Evolutionary conservation across 2,329 filamentous ascomycete species (phyloP), one percentile per base, ranked within the genome.

Genomic region (Beauveria sp.): DNA sequence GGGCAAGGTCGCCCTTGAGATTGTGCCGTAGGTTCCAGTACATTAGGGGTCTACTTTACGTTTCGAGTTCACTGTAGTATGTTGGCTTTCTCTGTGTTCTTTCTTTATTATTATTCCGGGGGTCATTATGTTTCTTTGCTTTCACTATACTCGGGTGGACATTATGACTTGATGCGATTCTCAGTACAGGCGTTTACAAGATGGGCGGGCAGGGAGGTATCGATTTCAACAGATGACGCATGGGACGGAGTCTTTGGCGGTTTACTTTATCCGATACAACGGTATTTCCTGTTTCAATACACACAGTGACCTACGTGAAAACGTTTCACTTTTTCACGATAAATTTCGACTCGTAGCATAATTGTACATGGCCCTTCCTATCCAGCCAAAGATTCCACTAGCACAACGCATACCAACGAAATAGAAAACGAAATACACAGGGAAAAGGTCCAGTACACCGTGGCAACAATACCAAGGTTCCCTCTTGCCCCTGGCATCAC

Each of bases 1-100:
- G 1, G 86, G 86, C 1, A 69, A 81, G 43, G 74, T 89, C 9
- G 72, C 78, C 4, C 63, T 77, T 5, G 74, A 81, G 66, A 73
- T 75, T 12, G 58, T 61, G 6, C 70, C 72, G 58, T 61, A 26
- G 10, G 5, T 10, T 18, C 10, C 34, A 16, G 20, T 12, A 7
- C 12, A 12, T 5, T 3, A 5, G 3, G 26, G 5, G 2, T 9
- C 30, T 49, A 3, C 20, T 47, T 40, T n/a, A 16, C 6, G 26
- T 47, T 16, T 51, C 52, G 14, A 3, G 14, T 3, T 38, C 2
- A 38, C 34, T 16, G 30, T 24, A 5, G 6, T 16, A 5, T 38
- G 7, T 58, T 49, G 14, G 18, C 14, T 14, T 40, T 40, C 49
- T 22, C 3, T 16, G 20, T 5, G 14, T 46, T 1, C 38, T 28